Evolutionary conservation across 164 flowering plant genomes (phyloP), one percentile per base, ranked within the genome.

Genomic region (Macadamia tetraphylla): DNA sequence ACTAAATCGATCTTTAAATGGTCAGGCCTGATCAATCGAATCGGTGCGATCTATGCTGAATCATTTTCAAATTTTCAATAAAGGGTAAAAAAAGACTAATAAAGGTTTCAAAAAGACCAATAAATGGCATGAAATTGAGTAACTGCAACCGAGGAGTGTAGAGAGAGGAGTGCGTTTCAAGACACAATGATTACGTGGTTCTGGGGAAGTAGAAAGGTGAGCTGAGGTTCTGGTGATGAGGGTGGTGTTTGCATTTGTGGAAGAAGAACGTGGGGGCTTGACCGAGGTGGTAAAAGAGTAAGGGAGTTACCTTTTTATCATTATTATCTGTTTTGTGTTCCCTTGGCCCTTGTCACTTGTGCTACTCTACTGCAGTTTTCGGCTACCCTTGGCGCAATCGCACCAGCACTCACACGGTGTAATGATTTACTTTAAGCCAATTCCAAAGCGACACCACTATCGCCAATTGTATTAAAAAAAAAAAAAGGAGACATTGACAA

Each of bases 101-200:
- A 23, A 23, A 23, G 23, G 23, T 23, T 23, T 1, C 31, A 40
- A 48, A 67, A 73, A 18, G 44, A 44, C n/a, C 44, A 71, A 70
- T 53, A 58, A 64, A 56, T 61, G 62, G 56, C 55, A 70, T 69
- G 67, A 62, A 65, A 46, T 49, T 61, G 17, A 59, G 70, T 46
- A 71, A 67, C 82, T 78, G 79, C 75, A 75, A 77, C 77, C 81
- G 66, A 81, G 75, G 74, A 75, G 30, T 30, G n/a, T 15, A 23
- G 58, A 23, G 72, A 62, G 40, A 75, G 83, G 89, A 89, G 96
- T 87, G 89, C 74, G 88, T 90, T 90, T 90, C 89, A 90, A 92
- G 98, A 88, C 96, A 92, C 85, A 87, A 92, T 92, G 87, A 92
- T 92, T 90, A 86, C 85, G 69, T 64, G 77, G 83, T 82, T 83